Percentiles rank a stretch among this genome's conserved stretches.
Conservation (phyloP, 306 rosid genomes). For the Corylus heterophylla region DNA sequence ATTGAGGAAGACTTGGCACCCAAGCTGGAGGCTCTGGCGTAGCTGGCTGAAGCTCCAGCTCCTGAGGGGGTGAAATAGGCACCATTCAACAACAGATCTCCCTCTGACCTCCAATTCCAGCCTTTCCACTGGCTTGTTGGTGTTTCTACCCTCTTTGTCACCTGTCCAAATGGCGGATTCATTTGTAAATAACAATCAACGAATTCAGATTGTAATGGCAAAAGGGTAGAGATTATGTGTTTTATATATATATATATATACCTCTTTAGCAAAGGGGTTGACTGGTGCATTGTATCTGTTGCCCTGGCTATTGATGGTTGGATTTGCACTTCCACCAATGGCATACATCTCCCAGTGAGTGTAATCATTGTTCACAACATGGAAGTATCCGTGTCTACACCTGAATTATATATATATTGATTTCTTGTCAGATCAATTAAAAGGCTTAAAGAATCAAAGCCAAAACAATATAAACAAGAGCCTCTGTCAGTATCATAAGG, state of each 20-base stretch:
- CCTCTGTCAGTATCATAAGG: background rate
- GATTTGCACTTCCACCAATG: constrained; percentile 92
- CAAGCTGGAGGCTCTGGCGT: constrained; percentile 97
- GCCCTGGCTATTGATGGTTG: constrained; percentile 99
- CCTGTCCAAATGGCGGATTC: constrained; percentile 37
- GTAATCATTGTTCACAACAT: constrained; percentile 98
- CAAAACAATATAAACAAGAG: background rate
- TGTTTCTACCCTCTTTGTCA: constrained; percentile 95
- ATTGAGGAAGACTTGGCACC: constrained; percentile 94
- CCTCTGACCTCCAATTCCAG: constrained; percentile 99
- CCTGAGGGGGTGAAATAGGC: constrained; percentile 97
- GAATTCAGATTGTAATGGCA: constrained; percentile 9
- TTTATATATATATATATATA: constrained; percentile 15
- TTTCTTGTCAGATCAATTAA: constrained; percentile 24
- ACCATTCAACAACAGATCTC: constrained; percentile 81
- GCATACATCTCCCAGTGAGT: constrained; percentile 99
- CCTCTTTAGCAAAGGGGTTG: constrained; percentile 94
- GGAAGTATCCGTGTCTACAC: constrained; percentile 96
- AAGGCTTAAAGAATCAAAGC: constrained; percentile 7
- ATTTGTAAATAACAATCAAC: constrained; percentile 4
- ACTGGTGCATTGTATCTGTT: constrained; percentile 89
- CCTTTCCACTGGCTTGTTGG: constrained; percentile 56
- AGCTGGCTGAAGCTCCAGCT: constrained; percentile 93
- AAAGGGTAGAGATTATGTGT: constrained; percentile 1
- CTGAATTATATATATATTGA: constrained; percentile 45